Base-by-base conservation (phyloP, 1,284 basidiomycete genomes). In the Leccinum solheimii region DNA sequence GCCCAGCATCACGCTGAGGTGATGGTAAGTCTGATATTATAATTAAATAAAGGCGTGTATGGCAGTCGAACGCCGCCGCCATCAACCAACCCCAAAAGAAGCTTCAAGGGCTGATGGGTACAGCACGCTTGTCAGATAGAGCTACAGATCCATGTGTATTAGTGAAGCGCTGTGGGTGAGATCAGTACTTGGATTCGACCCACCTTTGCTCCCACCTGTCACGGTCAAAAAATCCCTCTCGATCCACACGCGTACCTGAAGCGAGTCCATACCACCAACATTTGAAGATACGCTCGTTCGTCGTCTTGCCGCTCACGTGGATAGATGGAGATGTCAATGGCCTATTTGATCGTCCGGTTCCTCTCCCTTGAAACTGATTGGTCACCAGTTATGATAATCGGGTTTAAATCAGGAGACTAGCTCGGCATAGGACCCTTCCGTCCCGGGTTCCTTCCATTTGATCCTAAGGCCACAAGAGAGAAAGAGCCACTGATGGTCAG, bases 41-140 rank as follows among this genome's bases (percentile, higher is more conserved):
- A 34, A 43, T 60, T 55, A 55, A 26, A 38, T 45, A 59, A 16
- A 10, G 48, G n/a, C 30, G 36, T 38, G 53, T 38, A 34, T 49
- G 51, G 34, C 32, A 36, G 43, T 52, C 21, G 13, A 19, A 14
- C 50, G 50, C 40, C 55, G 62, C 65, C 59, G 48, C 48, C 43
- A 59, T 69, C 51, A 69, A 50, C 27, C 43, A 59, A 57, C 55
- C 59, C 57, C 64, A 45, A 54, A 68, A 58, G 64, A 66, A 63
- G 60, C 21, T 38, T 59, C 49, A 67, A 63, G 58, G 60, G 13
- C 38, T 60, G 57, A 67, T 55, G 48, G 40, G 34, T 40, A 36
- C 52, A 9, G 38, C 6, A 34, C 38, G 14, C 50, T 34, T 21
- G 57, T 52, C 57, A 36, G 48, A 26, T 26, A 23, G 65, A 38